These are phyloP conservation scores for Edaphochlamys debaryana DNA, from an alignment of 139 green algal species.

Conservation along the genomic window DNA sequence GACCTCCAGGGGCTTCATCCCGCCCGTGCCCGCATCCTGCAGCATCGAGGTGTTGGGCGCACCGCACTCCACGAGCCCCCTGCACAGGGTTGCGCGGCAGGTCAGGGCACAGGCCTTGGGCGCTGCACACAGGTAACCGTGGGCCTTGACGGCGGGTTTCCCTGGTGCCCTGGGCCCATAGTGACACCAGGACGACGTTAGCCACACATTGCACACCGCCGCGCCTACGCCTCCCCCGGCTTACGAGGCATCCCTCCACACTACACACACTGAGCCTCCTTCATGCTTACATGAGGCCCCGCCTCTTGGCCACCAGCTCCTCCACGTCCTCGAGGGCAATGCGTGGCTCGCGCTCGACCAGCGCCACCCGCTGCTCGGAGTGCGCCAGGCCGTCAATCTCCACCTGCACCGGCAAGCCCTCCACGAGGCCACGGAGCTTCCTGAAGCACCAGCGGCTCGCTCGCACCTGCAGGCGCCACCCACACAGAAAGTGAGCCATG, in stretches of 20 bases:
- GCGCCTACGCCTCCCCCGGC: no score
- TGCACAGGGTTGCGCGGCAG: slow-evolving; percentile 1
- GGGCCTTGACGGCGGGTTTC: no score
- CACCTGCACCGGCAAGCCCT: neutral
- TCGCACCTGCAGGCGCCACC: neutral
- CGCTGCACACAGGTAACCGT: neutral
- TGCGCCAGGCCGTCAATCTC: slow-evolving; percentile 14
- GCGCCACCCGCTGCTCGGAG: neutral
- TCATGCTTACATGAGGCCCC: slow-evolving; percentile 7
- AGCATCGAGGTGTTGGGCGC: slow-evolving; percentile 9
- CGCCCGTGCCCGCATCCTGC: neutral
- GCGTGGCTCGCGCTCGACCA: slow-evolving; percentile 20
- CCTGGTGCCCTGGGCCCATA: no score
- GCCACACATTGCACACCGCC: no score
- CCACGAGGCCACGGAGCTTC: neutral
- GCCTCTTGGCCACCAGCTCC: neutral
- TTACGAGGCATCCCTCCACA: no score
- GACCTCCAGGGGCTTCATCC: slow-evolving; percentile 17
- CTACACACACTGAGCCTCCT: slow-evolving; percentile 15
- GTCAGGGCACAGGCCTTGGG: no score
- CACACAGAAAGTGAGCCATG: neutral
- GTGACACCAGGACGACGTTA: no score
- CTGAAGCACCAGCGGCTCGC: slow-evolving; percentile 7
- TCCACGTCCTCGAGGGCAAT: neutral
- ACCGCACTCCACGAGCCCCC: neutral